phyloP scores from a whole-genome alignment of 1,284 basidiomycete genomes.

The Rhodotorula sp. region DNA sequence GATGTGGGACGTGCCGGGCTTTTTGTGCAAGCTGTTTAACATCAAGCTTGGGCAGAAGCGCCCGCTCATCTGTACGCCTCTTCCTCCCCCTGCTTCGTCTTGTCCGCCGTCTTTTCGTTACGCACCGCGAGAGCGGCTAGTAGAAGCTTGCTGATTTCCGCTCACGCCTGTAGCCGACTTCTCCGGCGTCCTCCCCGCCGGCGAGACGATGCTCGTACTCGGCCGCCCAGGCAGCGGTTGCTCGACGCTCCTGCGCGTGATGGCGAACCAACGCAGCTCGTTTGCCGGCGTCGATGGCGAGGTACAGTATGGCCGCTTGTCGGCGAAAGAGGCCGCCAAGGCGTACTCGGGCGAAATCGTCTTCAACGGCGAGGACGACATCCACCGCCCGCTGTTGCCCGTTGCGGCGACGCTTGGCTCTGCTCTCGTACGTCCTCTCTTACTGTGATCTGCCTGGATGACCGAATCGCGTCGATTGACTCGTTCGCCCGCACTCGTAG shows the following conservation, averaged over 20 bases:
- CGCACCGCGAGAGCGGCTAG: too few relatives aligned
- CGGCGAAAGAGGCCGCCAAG: slow-evolving; percentile 56
- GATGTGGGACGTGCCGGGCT: slow-evolving; percentile 62
- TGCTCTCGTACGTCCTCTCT: background rate
- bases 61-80: slow-evolving; percentile 53
- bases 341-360: slow-evolving; percentile 68
- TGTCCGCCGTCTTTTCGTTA: slow-evolving; percentile 44
- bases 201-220: slow-evolving; percentile 60
- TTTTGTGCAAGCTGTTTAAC: slow-evolving; percentile 46
- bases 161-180: slow-evolving; percentile 54
- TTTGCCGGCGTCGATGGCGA: slow-evolving; percentile 55
- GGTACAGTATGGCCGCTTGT: slow-evolving; percentile 60
- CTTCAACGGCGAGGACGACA: slow-evolving; percentile 55
- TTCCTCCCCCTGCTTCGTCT: background rate
- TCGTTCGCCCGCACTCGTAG: background rate
- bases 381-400: slow-evolving; percentile 63
- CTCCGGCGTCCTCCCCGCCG: slow-evolving; percentile 70
- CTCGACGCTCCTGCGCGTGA: slow-evolving; percentile 46
- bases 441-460: background rate
- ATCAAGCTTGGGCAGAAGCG: slow-evolving; percentile 65
- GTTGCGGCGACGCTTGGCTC: slow-evolving; percentile 50
- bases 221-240: slow-evolving; percentile 53
- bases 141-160: background rate
- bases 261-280: slow-evolving; percentile 49
- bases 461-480: too few relatives aligned